Conservation (phyloP, 1,284 basidiomycete genomes). For the Clitocybe nebularis region DNA sequence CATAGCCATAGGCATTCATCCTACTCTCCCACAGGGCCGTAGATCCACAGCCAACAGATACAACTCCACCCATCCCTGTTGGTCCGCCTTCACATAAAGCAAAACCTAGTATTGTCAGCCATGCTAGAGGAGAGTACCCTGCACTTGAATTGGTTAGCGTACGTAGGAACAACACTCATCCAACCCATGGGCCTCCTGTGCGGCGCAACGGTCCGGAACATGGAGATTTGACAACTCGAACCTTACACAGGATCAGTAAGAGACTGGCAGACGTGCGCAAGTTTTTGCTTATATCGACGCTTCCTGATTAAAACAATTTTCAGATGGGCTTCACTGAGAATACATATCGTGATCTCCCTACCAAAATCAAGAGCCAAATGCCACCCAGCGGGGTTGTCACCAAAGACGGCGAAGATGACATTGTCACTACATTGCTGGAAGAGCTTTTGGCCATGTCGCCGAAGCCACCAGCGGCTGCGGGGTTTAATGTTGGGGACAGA, state of each 20-base stretch:
- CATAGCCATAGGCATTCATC: conserved; percentile 1
- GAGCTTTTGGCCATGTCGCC: conserved; percentile 44
- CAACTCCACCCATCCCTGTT: conserved; percentile 2
- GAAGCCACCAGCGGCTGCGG: conserved; percentile 32
- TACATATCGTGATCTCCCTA: conserved; percentile 47
- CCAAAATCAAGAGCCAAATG: conserved; percentile 50
- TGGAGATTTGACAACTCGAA: conserved; percentile 30
- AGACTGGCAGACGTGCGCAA: conserved; percentile 48
- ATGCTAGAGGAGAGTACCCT: conserved; percentile 54
- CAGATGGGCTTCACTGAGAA: conserved; percentile 72
- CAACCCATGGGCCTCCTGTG: conserved; percentile 26
- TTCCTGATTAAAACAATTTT: conserved; percentile 14
- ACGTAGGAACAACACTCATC: conserved; percentile 36
- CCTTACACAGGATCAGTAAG: conserved; percentile 41
- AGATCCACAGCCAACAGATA: too few relatives aligned
- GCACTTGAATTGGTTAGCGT: conserved; percentile 57
- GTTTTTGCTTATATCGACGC: conserved; percentile 6
- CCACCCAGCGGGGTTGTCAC: conserved; percentile 35
- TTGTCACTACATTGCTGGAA: conserved; percentile 62
- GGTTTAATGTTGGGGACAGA: conserved; percentile 22
- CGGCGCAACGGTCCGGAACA: conserved; percentile 22
- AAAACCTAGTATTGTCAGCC: conserved; percentile 43
- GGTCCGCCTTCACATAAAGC: conserved; percentile 4
- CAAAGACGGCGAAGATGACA: conserved; percentile 56
- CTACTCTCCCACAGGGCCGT: neutral